Evolutionary conservation across 495 filamentous ascomycete species (phyloP).

Genomic region (Tuber calosporum): DNA sequence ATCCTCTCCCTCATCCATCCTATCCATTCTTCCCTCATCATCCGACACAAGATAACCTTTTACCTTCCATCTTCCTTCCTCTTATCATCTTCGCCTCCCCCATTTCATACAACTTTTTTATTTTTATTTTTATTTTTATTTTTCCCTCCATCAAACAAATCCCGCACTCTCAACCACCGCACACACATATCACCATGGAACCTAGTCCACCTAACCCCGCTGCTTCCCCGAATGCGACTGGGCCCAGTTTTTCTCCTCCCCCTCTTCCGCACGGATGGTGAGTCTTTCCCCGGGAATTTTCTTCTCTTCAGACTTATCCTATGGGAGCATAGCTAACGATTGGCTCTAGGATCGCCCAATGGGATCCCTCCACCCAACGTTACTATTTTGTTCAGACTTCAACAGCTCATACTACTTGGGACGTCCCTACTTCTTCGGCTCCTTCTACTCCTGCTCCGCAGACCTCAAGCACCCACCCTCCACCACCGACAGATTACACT

Average conservation of each 20-base stretch:
- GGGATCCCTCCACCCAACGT: constrained; percentile 63
- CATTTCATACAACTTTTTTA: not conserved
- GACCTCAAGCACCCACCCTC: constrained; percentile 30
- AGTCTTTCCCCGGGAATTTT: constrained; percentile 23
- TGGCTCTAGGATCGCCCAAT: constrained; percentile 60
- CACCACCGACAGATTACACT: constrained; percentile 24
- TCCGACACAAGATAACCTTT: constrained; percentile 6
- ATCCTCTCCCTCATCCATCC: not conserved
- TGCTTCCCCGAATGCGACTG: constrained; percentile 57
- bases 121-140: constrained; percentile 3
- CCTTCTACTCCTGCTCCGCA: constrained; percentile 32
- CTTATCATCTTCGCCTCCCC: constrained; percentile 5
- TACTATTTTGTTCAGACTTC: constrained; percentile 77
- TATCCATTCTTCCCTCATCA: constrained; percentile 8
- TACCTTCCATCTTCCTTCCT: constrained; percentile 9
- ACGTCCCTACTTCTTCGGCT: constrained; percentile 56
- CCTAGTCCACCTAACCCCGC: constrained; percentile 38
- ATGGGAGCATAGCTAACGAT: constrained; percentile 10
- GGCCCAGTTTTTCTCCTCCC: constrained; percentile 63
- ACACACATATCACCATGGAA: constrained; percentile 21
- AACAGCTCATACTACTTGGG: constrained; percentile 71
- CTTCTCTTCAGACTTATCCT: not conserved
- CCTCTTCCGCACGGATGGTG: constrained; percentile 64
- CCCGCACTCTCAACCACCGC: constrained; percentile 25
- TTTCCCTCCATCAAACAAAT: constrained; percentile 27